phyloP scores from a whole-genome alignment of 106 monocot genomes.

The Ottelia alismoides region DNA sequence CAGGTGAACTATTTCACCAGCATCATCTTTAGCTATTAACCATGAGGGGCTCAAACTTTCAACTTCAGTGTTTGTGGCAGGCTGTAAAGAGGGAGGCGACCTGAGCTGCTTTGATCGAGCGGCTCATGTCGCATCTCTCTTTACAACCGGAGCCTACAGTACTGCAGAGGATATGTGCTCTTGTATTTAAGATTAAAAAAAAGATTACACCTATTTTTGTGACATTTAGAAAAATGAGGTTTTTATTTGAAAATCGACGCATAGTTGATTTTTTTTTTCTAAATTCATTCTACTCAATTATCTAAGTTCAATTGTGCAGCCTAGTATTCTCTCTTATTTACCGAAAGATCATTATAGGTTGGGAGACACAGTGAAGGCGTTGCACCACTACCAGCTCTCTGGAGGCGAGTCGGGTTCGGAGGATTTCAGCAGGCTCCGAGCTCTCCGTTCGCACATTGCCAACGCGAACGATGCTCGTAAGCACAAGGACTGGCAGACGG shows the following conservation, averaged over 20 bases:
- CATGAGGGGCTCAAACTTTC: too few species aligned
- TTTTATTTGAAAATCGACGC: too few species aligned
- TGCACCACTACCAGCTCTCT: conserved; percentile 38
- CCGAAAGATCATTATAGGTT: conserved; percentile 20
- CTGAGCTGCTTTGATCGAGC: too few species aligned
- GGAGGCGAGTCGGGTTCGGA: conserved; percentile 14
- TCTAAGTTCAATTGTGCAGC: not conserved
- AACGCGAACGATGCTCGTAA: conserved; percentile 29
- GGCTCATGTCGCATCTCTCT: too few species aligned
- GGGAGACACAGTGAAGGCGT: conserved; percentile 46
- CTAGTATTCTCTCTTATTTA: not conserved
- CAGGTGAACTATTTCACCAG: conserved; percentile 17
- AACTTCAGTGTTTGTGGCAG: too few species aligned
- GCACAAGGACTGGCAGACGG: conserved; percentile 33
- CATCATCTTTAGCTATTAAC: not conserved
- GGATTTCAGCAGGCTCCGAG: conserved; percentile 24
- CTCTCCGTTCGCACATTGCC: conserved; percentile 24
- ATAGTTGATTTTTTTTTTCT: too few species aligned
- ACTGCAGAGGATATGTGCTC: too few species aligned
- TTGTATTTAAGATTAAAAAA: too few species aligned
- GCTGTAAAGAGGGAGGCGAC: not conserved
- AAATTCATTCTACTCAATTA: too few species aligned
- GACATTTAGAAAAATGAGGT: too few species aligned
- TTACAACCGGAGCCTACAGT: too few species aligned
- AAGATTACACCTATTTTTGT: too few species aligned